Evolutionary conservation across 495 filamentous ascomycete species (phyloP).

Genomic region (Trichoderma orchidacearum): DNA sequence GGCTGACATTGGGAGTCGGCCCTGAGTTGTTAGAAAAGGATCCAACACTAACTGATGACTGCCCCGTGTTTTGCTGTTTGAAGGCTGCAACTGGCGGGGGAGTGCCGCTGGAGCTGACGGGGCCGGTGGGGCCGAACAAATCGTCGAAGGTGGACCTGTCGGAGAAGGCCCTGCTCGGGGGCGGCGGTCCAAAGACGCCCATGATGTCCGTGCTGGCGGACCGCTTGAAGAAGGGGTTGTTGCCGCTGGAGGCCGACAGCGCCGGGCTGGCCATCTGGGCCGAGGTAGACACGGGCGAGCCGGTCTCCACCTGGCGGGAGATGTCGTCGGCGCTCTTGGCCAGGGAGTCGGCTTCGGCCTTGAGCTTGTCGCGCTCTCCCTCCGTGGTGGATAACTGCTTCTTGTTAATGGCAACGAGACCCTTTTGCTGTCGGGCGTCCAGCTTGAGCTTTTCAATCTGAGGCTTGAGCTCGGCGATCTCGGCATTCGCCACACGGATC

Average conservation of each 20-base stretch:
- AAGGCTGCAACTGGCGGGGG: constrained; percentile 54
- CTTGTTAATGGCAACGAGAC: constrained; percentile 91
- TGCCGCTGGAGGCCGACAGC: constrained; percentile 59
- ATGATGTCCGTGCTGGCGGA: constrained; percentile 55
- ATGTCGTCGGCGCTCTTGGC: constrained; percentile 47
- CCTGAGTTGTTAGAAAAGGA: constrained; percentile 40
- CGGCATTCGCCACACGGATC: constrained; percentile 67
- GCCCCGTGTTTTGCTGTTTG: constrained; percentile 42
- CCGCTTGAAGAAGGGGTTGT: constrained; percentile 82
- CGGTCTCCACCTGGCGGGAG: constrained; percentile 22
- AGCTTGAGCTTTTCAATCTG: constrained; percentile 81
- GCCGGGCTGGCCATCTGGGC: constrained; percentile 50
- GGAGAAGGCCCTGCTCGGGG: constrained; percentile 26
- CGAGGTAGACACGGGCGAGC: constrained; percentile 20
- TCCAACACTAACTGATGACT: constrained; percentile 34
- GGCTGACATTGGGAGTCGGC: constrained; percentile 39
- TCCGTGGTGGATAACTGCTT: constrained; percentile 89
- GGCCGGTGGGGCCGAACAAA: constrained; percentile 69
- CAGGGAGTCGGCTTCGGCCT: constrained; percentile 58
- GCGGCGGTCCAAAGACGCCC: constrained; percentile 30
- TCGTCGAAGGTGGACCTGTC: constrained; percentile 77
- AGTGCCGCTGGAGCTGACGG: constrained; percentile 29
- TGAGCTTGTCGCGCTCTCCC: constrained; percentile 70
- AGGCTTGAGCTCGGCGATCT: constrained; percentile 70
- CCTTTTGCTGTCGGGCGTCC: constrained; percentile 87